Evolutionary conservation across 2,329 filamentous ascomycete species (phyloP), one percentile per base, ranked within the genome.

Genomic region (Daldinia eschscholtzii): DNA sequence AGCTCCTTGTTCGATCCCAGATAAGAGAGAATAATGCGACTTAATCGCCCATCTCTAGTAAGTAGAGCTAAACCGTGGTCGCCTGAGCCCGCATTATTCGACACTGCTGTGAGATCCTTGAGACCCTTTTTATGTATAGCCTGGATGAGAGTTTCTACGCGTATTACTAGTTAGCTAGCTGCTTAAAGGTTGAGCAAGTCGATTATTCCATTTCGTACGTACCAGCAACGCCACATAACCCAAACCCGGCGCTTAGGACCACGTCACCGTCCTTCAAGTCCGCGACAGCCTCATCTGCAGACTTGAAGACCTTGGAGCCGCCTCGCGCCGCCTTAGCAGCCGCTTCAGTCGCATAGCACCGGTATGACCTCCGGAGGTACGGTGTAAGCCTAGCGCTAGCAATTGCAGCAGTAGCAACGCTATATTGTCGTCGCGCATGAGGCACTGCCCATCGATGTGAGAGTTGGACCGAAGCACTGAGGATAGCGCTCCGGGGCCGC

Each of bases 1-100:
- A 94, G 83, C 3, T 84, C 85, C 79, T 93, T 94, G 80, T 94
- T 95, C 70, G 91, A 89, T 7, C 92, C 92, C 10, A 95, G 86
- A 70, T 92, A 94, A 4, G 90, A 93, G 23, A 93, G 84, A 67
- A 94, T 89, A 78, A 94, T 87, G 65, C 91, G 89, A 68, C 88
- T 85, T 42, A 95, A 84, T 75, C 93, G 92, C 12, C 91, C 91
- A 0, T 89, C 87, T 61, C 89, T 86, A 0, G 91, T 87, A 33
- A 94, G 85, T 7, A 88, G 86, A 1, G 91, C 89, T 15, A 95
- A 82, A 0, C 92, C 92, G 4, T 86, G 88, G 30, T 89, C 88
- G 42, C 91, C 88, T 33, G 89, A 85, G 28, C 92, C 92, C 6
- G 92, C 92, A 77, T 95, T 95, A 77, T 95, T 95, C 57, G 92